Conservation (phyloP, 2,329 filamentous ascomycete genomes). For the Chaetoscypha palmicola region DNA sequence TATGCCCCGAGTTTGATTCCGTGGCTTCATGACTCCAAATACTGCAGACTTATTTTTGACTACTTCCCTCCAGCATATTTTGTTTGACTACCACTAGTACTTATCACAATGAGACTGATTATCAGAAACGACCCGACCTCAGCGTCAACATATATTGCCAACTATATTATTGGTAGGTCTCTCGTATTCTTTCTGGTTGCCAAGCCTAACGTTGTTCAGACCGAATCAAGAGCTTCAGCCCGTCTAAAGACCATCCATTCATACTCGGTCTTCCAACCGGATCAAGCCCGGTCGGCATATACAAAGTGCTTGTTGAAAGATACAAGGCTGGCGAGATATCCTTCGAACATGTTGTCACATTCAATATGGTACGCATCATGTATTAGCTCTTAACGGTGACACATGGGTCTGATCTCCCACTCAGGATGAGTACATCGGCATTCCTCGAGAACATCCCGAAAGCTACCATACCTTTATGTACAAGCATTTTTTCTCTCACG, state of each 20-base stretch:
- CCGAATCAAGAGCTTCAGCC: slow-evolving; percentile 70
- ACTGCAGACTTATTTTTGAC: not conserved
- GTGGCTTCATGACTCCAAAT: not conserved
- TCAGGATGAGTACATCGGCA: slow-evolving; percentile 78
- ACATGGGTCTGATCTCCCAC: slow-evolving; percentile 5
- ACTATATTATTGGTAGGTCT: slow-evolving; percentile 65
- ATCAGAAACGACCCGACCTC: slow-evolving; percentile 64
- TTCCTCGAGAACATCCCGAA: slow-evolving; percentile 75
- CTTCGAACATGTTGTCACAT: slow-evolving; percentile 82
- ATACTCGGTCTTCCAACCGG: slow-evolving; percentile 79
- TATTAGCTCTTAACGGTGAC: slow-evolving; percentile 4
- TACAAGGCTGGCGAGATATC: slow-evolving; percentile 68
- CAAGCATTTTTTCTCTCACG: slow-evolving; percentile 81
- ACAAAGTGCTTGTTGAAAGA: slow-evolving; percentile 65
- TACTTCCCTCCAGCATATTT: not conserved
- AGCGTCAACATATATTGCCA: slow-evolving; percentile 70
- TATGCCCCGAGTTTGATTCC: not conserved
- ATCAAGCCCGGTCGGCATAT: slow-evolving; percentile 71
- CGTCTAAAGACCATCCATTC: slow-evolving; percentile 66
- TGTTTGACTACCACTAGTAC: no score
- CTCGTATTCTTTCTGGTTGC: not conserved
- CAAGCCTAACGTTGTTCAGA: slow-evolving; percentile 37
- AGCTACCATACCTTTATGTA: slow-evolving; percentile 93
- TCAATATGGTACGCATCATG: slow-evolving; percentile 66
- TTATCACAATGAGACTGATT: slow-evolving; percentile 64